phyloP scores from a whole-genome alignment of 768 basidiomycete species.

The Trametopsis cervina region DNA sequence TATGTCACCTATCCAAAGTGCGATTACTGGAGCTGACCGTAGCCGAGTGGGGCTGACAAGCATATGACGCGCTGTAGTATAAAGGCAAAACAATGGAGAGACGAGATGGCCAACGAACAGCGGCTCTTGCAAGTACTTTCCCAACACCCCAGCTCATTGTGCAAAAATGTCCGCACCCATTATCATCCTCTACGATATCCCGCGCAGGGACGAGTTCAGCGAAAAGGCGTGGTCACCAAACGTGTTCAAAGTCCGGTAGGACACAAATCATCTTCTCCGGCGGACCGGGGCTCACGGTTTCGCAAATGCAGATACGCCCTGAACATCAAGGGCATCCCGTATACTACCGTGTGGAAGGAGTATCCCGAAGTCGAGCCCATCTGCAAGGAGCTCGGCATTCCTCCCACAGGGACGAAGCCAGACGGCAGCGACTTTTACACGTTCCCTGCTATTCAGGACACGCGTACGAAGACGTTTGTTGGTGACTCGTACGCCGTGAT shows the following conservation, averaged over 20 bases:
- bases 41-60: no score
- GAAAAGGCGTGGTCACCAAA: conserved; percentile 32
- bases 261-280: conserved; percentile 1
- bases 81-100: no score
- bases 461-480: conserved; percentile 29
- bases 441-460: conserved; percentile 45
- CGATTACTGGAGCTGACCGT: no score
- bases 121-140: no score
- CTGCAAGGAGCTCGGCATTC: conserved; percentile 28
- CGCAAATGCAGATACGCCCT: conserved; percentile 16
- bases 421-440: conserved; percentile 33
- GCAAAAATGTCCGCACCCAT: no score
- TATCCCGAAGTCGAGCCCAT: conserved; percentile 36
- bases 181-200: no score
- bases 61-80: no score
- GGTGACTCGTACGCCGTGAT: conserved; percentile 42
- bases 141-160: no score
- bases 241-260: conserved; percentile 20
- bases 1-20: no score
- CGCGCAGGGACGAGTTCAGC: no score
- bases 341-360: conserved; percentile 41
- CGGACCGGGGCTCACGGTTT: neutral
- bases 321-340: conserved; percentile 32
- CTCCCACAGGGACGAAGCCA: conserved; percentile 24
- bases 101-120: no score